Conservation (phyloP, 345 rosid species). For the Arabidopsis thaliana region DNA sequence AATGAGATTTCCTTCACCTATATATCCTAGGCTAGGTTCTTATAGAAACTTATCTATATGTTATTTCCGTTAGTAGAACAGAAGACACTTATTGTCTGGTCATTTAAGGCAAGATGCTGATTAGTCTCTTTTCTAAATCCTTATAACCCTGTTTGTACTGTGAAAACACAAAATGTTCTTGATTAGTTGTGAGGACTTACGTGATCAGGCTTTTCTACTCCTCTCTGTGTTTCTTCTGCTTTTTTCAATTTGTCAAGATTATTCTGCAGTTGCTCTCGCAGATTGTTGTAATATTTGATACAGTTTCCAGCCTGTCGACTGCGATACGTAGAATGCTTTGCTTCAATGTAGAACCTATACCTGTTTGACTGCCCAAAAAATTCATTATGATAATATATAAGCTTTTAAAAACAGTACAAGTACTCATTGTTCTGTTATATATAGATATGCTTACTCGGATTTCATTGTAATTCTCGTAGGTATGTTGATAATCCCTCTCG, state of each 20-base stretch:
- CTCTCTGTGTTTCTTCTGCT: neutral
- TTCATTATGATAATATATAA: neutral
- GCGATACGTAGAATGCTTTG: neutral
- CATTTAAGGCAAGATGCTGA: neutral
- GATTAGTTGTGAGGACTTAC: conserved; percentile 3
- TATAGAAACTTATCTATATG: neutral
- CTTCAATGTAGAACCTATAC: conserved; percentile 3
- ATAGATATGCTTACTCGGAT: neutral
- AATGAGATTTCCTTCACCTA: neutral
- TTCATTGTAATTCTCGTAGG: conserved; percentile 4
- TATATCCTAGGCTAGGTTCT: neutral
- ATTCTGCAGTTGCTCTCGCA: neutral
- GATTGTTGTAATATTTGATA: neutral
- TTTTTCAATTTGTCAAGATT: conserved; percentile 10
- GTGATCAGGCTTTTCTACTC: neutral
- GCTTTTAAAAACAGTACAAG: neutral
- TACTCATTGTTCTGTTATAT: neutral
- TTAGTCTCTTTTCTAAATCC: neutral
- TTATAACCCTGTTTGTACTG: neutral
- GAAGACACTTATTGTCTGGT: neutral
- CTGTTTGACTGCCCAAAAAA: conserved; percentile 4
- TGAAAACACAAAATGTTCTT: neutral
- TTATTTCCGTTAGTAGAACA: neutral
- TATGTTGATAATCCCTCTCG: conserved; percentile 16
- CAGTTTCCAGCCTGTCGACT: neutral